Percentiles rank a stretch among this genome's conserved stretches.
phyloP scores from a whole-genome alignment of 495 filamentous ascomycete species.

The Cudoniella acicularis region DNA sequence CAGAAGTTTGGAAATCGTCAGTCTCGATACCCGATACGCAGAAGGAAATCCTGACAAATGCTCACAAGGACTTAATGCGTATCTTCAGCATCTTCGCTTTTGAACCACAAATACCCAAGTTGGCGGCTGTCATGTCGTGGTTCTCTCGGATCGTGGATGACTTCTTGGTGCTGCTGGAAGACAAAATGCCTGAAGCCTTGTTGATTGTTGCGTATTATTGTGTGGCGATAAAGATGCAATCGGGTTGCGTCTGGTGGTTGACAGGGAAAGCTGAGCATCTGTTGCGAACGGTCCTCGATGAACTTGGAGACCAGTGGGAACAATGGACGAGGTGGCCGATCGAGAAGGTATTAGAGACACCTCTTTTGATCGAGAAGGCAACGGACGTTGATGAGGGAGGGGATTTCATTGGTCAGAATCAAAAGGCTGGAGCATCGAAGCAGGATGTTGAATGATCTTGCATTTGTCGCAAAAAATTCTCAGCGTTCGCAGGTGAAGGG shows the following conservation, averaged over 20 bases:
- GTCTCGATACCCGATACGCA: background rate
- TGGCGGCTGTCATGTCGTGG: constrained; percentile 14
- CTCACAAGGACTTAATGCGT: background rate
- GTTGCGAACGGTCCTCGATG: constrained; percentile 12
- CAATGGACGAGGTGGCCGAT: constrained; percentile 16
- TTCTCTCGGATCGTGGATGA: constrained; percentile 10
- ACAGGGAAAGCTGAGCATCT: constrained; percentile 20
- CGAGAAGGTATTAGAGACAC: no score
- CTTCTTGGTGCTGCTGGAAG: constrained; percentile 11
- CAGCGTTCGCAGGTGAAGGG: no score
- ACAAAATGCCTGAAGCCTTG: constrained; percentile 21
- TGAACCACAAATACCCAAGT: constrained; percentile 3
- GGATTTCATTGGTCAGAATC: no score
- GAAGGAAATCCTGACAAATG: background rate
- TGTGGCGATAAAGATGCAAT: constrained; percentile 11
- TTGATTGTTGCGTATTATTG: constrained; percentile 17
- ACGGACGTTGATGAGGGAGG: no score
- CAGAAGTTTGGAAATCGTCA: constrained; percentile 1
- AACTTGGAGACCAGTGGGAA: constrained; percentile 14
- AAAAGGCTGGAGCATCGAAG: no score
- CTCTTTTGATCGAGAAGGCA: no score
- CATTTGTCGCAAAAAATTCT: no score
- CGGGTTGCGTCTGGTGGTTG: constrained; percentile 19
- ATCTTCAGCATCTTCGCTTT: constrained; percentile 15
- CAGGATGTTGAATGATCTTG: no score